phyloP scores from a whole-genome alignment of 208 protist species.

The Baffinella frigidus region DNA sequence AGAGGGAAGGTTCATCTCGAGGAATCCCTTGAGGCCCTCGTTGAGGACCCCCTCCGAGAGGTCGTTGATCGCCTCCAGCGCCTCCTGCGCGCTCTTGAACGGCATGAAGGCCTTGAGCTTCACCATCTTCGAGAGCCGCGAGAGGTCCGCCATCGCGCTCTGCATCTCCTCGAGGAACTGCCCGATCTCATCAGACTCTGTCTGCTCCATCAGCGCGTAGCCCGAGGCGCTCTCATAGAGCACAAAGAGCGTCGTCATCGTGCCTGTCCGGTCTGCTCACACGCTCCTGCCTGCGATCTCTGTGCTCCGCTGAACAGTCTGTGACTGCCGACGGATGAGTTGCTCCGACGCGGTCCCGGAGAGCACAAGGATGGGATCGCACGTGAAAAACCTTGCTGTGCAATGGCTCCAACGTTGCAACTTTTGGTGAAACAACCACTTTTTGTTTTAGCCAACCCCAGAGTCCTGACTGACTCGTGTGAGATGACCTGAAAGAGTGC shows the following conservation, averaged over 20 bases:
- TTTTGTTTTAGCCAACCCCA: too few relatives aligned
- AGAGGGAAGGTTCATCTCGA: conserved; percentile 90
- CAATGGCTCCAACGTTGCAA: too few relatives aligned
- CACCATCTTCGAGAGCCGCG: conserved; percentile 85
- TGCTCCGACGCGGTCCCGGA: too few relatives aligned
- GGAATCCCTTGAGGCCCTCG: conserved; percentile 86
- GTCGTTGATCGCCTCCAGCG: conserved; percentile 95
- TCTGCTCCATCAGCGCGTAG: conserved; percentile 92
- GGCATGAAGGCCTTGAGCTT: conserved; percentile 92
- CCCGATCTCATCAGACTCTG: conserved; percentile 89
- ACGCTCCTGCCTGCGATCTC: too few relatives aligned
- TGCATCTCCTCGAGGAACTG: conserved; percentile 82
- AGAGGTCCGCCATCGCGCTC: conserved; percentile 86
- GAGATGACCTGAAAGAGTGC: too few relatives aligned
- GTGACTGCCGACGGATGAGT: too few relatives aligned
- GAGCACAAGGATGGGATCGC: too few relatives aligned
- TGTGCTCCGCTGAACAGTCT: too few relatives aligned
- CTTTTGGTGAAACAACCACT: too few relatives aligned
- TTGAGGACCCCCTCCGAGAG: conserved; percentile 88
- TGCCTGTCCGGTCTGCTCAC: too few relatives aligned
- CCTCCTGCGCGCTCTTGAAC: conserved; percentile 92
- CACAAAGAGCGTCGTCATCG: conserved; percentile 70
- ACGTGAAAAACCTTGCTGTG: too few relatives aligned
- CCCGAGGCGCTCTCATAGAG: conserved; percentile 95
- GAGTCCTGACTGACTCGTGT: too few relatives aligned